A percentile compares a stretch with the other conserved stretches of the same genome.
Conservation (phyloP, 2,329 filamentous ascomycete genomes). For the Orbilia ellipsospora region DNA sequence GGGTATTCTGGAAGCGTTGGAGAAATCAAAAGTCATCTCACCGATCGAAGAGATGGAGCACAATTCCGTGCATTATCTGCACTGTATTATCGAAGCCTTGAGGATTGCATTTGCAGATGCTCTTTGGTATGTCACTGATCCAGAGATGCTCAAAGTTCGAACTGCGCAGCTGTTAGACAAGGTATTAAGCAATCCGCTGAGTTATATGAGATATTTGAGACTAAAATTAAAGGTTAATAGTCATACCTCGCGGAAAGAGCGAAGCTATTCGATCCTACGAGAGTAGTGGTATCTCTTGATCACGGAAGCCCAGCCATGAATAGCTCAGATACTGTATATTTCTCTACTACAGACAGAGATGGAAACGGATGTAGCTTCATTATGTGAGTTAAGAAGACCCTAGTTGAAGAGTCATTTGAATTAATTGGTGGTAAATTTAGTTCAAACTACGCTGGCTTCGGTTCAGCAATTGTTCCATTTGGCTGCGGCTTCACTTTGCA, state of each 20-base stretch:
- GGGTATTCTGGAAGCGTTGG: slow-evolving; percentile 88
- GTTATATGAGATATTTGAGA: not conserved
- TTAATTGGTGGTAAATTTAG: slow-evolving; percentile 28
- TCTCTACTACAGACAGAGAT: slow-evolving; percentile 80
- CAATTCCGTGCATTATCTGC: slow-evolving; percentile 81
- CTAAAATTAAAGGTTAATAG: slow-evolving; percentile 20
- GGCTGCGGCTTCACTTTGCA: slow-evolving; percentile 94
- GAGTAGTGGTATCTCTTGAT: slow-evolving; percentile 67
- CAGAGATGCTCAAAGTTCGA: slow-evolving; percentile 77
- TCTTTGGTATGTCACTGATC: slow-evolving; percentile 89
- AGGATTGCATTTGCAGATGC: slow-evolving; percentile 91
- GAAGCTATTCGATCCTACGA: slow-evolving; percentile 70
- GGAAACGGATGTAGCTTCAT: slow-evolving; percentile 97
- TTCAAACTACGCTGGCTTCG: slow-evolving; percentile 90
- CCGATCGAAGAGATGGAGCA: slow-evolving; percentile 73
- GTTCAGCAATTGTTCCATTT: slow-evolving; percentile 83
- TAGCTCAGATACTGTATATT: slow-evolving; percentile 94
- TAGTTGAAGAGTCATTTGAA: not conserved
- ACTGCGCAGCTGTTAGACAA: slow-evolving; percentile 72
- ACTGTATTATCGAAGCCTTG: slow-evolving; percentile 86
- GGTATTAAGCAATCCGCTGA: slow-evolving; percentile 65
- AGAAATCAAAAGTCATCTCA: slow-evolving; percentile 78
- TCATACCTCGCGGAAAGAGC: slow-evolving; percentile 69
- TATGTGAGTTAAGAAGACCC: slow-evolving; percentile 66
- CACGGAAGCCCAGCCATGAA: slow-evolving; percentile 87